Base-by-base conservation (phyloP, 257 asterid genomes). In the Przewalskia tangutica region DNA sequence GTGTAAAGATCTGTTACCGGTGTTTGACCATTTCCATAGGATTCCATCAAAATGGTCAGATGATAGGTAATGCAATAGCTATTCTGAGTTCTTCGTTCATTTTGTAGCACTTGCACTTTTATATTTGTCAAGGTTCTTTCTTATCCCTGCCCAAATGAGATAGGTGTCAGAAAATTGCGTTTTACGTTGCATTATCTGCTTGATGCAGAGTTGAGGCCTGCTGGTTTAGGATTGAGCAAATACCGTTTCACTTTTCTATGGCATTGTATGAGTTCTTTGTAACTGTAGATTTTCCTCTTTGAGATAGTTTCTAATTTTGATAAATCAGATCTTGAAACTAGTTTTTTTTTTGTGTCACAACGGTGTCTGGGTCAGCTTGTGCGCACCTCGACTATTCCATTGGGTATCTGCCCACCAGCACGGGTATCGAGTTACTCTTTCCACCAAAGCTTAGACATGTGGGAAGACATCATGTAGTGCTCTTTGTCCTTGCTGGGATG, bases 21-120 rank as follows among this genome's bases (percentile, higher is more conserved):
- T 86, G 80, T 85, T 86, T 83, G 89, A 89, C 53, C 88, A 85
- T 79, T 89, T 89, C 68, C 88, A 73, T 56, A 76, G 86, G 81
- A 70, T 85, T 56, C 87, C 82, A 11, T 60, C 85, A 13, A 86
- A 84, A 79, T 89, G 88, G 87, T 81, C 53, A 42, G 87, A 82
- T 81, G 84, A 84, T 65, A 86, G 90, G 91, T 89, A 85, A 77
- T 81, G 36, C 17, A 58, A 51, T 14, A 23, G 80, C 5, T 50
- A 51, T 51, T 51, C 13, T 50, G 46, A 46, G 5, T 50, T 60
- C 23, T 50, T 65, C 7, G 50, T 38, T 73, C 79, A 73, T 73
- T 73, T 23, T 7, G 44, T 73, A 48, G 13, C 42, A 27, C 23
- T 27, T 32, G 60, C 14, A 75, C 63, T 13, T 50, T 23, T 7